A percentile compares a stretch with the other conserved stretches of the same genome.
phyloP scores from a whole-genome alignment of 2,329 filamentous ascomycete genomes.

The Aspergillus pseudoglaucus region DNA sequence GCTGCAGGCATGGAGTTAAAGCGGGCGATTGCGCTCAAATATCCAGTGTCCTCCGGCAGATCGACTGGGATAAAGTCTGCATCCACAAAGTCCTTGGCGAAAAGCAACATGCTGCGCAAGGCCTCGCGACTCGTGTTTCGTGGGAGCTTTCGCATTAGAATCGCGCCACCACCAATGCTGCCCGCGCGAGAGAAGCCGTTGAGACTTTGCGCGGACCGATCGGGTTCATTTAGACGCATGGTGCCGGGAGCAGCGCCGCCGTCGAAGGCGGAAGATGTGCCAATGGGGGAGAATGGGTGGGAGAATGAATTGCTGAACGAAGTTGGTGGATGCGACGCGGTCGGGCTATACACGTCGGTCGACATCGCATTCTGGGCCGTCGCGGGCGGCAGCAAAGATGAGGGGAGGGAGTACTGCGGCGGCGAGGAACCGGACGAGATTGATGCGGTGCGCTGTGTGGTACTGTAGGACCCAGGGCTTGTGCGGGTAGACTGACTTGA shows the following conservation, averaged over 20 bases:
- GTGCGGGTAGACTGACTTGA: constrained; percentile 37
- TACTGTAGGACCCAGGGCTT: constrained; percentile 36
- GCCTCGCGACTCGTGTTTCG: constrained; percentile 53
- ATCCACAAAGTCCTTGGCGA: constrained; percentile 57
- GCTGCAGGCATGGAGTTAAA: constrained; percentile 54
- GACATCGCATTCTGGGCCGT: constrained; percentile 39
- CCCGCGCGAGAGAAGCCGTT: constrained; percentile 28
- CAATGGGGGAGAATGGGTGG: constrained; percentile 34
- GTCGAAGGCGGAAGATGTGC: constrained; percentile 32
- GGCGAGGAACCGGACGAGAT: constrained; percentile 36
- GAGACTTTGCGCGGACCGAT: constrained; percentile 29
- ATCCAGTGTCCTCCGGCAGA: constrained; percentile 52
- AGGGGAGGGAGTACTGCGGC: constrained; percentile 26
- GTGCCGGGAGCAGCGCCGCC: constrained; percentile 18
- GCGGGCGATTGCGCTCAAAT: constrained; percentile 52
- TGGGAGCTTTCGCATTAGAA: constrained; percentile 56
- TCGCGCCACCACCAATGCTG: constrained; percentile 30
- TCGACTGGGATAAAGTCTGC: constrained; percentile 51
- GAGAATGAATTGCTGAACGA: constrained; percentile 30
- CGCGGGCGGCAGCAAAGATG: constrained; percentile 26
- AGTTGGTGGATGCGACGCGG: constrained; percentile 30
- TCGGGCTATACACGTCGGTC: constrained; percentile 37
- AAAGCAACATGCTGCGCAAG: constrained; percentile 58
- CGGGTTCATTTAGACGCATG: constrained; percentile 31
- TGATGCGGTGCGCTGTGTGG: constrained; percentile 33